phyloP scores from a whole-genome alignment of 2,329 filamentous ascomycete species.

The Dactylonectria estremocensis region DNA sequence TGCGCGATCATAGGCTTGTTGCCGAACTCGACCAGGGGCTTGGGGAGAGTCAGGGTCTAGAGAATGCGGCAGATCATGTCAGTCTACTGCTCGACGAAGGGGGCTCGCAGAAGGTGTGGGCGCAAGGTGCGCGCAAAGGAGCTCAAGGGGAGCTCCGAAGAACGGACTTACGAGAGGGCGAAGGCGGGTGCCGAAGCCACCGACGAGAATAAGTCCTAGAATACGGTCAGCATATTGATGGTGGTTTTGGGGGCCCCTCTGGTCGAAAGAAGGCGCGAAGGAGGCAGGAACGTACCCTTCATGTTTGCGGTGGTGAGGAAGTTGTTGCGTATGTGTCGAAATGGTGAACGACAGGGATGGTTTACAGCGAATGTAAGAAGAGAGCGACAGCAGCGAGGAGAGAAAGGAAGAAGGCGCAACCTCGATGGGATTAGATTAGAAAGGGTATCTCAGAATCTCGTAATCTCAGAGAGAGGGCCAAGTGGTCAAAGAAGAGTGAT shows the following conservation, averaged over 20 bases:
- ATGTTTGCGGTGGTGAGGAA: constrained; percentile 50
- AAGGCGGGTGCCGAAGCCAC: constrained; percentile 98
- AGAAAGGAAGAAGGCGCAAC: constrained; percentile 43
- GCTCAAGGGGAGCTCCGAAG: constrained; percentile 33
- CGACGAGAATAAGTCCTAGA: constrained; percentile 96
- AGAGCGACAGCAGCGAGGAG: constrained; percentile 43
- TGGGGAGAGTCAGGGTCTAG: constrained; percentile 95
- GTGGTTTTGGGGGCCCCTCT: neutral
- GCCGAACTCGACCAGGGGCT: constrained; percentile 97
- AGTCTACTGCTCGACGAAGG: constrained; percentile 29
- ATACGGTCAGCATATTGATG: constrained; percentile 38
- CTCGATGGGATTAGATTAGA: constrained; percentile 48
- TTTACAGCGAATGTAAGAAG: constrained; percentile 42
- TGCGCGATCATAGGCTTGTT: constrained; percentile 99
- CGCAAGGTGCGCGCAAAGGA: constrained; percentile 18
- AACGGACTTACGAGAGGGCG: constrained; percentile 85
- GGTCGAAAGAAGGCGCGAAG: neutral
- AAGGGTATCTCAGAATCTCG: constrained; percentile 40
- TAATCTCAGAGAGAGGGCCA: constrained; percentile 26
- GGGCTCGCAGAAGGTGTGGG: constrained; percentile 21
- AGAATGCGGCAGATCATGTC: constrained; percentile 37
- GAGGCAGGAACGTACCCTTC: constrained; percentile 52
- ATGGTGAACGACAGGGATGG: constrained; percentile 35
- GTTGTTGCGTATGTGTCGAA: constrained; percentile 39
- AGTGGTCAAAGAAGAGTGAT: constrained; percentile 14